Conservation (phyloP, 768 basidiomycete genomes). For the Mycena albidolilacea region DNA sequence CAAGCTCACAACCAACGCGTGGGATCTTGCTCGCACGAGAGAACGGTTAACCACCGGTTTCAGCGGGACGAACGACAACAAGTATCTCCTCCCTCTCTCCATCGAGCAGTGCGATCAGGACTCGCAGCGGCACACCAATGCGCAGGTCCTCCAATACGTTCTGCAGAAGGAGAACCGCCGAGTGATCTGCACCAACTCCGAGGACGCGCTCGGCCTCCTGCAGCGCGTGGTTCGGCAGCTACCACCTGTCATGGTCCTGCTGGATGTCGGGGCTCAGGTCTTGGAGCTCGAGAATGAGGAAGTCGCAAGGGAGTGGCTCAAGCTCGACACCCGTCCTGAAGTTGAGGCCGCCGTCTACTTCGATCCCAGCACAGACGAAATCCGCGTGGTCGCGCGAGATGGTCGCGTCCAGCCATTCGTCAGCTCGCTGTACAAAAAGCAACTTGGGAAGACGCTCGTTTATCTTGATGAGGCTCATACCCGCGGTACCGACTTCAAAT, state of each 20-base stretch:
- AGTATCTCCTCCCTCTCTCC: conserved; percentile 53
- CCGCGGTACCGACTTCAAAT: conserved; percentile 67
- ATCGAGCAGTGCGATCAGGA: conserved; percentile 55
- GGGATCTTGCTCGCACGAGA: conserved; percentile 65
- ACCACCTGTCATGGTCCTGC: conserved; percentile 60
- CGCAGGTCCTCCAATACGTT: conserved; percentile 57
- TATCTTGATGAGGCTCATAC: conserved; percentile 71
- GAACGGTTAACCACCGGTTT: conserved; percentile 61
- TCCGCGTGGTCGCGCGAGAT: conserved; percentile 54
- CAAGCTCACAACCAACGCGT: conserved; percentile 65
- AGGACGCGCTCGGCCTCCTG: conserved; percentile 46
- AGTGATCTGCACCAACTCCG: conserved; percentile 45
- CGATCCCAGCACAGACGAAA: conserved; percentile 52
- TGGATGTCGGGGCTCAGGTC: conserved; percentile 73
- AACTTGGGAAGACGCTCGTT: conserved; percentile 56
- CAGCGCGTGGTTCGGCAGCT: conserved; percentile 50
- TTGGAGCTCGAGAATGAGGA: conserved; percentile 63
- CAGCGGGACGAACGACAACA: conserved; percentile 70
- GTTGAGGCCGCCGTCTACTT: conserved; percentile 62
- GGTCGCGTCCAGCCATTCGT: conserved; percentile 51
- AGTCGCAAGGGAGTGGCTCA: conserved; percentile 59
- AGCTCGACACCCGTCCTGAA: conserved; percentile 33
- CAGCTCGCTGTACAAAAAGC: conserved; percentile 54
- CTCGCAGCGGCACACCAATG: conserved; percentile 63
- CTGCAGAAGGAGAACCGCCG: conserved; percentile 58